Conservation (phyloP, 352 stramenopile genomes). For the Albugo laibachii region DNA sequence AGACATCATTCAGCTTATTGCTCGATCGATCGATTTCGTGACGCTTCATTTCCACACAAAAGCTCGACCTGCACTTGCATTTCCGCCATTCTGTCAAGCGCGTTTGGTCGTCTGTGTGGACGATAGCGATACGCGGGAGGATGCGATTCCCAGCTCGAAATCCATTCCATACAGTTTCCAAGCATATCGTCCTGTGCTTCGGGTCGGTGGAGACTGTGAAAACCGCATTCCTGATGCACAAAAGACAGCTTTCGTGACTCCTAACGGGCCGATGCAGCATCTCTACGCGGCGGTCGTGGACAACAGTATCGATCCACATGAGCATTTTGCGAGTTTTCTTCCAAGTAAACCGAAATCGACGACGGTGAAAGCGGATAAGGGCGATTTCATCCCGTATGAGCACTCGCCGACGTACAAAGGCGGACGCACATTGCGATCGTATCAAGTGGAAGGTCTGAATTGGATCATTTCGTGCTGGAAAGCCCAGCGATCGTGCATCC, state of each 20-base stretch:
- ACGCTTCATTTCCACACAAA: slow-evolving; percentile 71
- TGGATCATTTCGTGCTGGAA: slow-evolving; percentile 82
- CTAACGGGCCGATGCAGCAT: slow-evolving; percentile 72
- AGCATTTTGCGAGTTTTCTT: slow-evolving; percentile 77
- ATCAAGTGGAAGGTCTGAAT: slow-evolving; percentile 78
- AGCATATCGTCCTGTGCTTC: slow-evolving; percentile 32
- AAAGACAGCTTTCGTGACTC: slow-evolving; percentile 55
- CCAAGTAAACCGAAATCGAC: slow-evolving; percentile 13
- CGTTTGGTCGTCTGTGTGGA: slow-evolving; percentile 27
- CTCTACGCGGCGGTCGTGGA: slow-evolving; percentile 74
- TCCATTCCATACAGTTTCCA: slow-evolving; percentile 59
- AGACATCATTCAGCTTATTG: slow-evolving; percentile 54
- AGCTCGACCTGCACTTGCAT: slow-evolving; percentile 26
- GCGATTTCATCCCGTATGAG: slow-evolving; percentile 66
- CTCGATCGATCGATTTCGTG: slow-evolving; percentile 32
- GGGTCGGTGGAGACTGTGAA: slow-evolving; percentile 18
- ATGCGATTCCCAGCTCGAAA: slow-evolving; percentile 20
- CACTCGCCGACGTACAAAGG: slow-evolving; percentile 78
- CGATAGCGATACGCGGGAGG: slow-evolving; percentile 12
- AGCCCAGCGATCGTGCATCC: slow-evolving; percentile 68
- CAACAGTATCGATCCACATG: slow-evolving; percentile 77
- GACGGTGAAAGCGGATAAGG: slow-evolving; percentile 1
- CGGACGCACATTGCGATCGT: slow-evolving; percentile 50
- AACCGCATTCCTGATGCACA: too few species aligned
- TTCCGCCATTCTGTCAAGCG: slow-evolving; percentile 42